Evolutionary conservation across 2,329 filamentous ascomycete genomes (phyloP), one percentile per base, ranked within the genome.

Genomic region (Penicillium sp.): DNA sequence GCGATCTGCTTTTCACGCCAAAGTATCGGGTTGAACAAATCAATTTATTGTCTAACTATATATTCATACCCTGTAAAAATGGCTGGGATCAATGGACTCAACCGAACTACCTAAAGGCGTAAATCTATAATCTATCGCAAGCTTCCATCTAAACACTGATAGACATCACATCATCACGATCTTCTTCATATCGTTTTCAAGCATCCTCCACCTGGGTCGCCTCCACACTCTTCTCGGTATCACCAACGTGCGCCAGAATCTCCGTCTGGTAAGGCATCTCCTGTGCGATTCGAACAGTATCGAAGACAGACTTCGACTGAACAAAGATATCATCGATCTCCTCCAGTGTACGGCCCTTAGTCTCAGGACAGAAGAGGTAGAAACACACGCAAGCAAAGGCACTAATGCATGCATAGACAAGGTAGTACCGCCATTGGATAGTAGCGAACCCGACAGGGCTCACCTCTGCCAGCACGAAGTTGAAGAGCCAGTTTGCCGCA

Each of bases 341-440:
- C 59, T 77, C 74, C 29, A 76, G 57, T 2, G 73, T 69, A 3
- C 70, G 67, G 4, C 72, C 73, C 48, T 73, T 72, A 2, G 73
- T 75, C 61, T 77, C 74, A 0, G 74, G 74, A 54, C 71, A 76
- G 59, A 72, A 72, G 19, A 74, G 64, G 48, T 74, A 77, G 23
- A 78, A 69, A 2, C 19, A 54, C 0, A 59, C 52, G 5, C 66
- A 64, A 13, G 64, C 67, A 49, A 61, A 58, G 23, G 69, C 70
- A 54, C 75, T 78, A 59, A 79, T 74, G 49, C 71, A 70, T 4
- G 76, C 75, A 51, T 78, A 79, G 54, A 80, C 71, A 57, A 80
- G 74, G 53, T 79, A 80, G 50, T 75, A 75, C 37, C 65, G 65
- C 55, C 78, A 86, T 19, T 79, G 78, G 56, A 86, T 83, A 9